A percentile compares a stretch with the other conserved stretches of the same genome.
These are phyloP conservation scores for Cronartium quercuum DNA, from an alignment of 1,284 basidiomycete genomes.

Conservation along the genomic window DNA sequence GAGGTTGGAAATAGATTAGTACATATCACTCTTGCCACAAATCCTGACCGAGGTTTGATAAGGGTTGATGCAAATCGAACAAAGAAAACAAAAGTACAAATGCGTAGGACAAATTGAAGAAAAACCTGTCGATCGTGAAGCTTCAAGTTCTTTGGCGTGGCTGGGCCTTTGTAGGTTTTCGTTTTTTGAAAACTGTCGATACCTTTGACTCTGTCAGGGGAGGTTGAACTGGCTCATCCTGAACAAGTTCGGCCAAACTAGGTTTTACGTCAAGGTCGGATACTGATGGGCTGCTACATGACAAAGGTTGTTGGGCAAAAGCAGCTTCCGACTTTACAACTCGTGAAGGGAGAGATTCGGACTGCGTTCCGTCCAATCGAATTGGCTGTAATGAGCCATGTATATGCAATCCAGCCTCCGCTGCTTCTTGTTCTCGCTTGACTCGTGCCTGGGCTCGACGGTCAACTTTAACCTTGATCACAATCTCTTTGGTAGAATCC, in stretches of 20 bases:
- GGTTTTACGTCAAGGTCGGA: neutral
- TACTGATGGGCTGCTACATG: too few species aligned
- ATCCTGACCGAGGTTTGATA: too few species aligned
- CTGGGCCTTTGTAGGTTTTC: neutral
- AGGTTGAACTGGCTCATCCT: too few species aligned
- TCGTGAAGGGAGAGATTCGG: too few species aligned
- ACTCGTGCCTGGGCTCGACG: neutral
- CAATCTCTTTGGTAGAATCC: neutral
- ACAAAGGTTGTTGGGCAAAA: too few species aligned
- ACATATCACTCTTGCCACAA: too few species aligned
- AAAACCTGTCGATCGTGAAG: neutral
- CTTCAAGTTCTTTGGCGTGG: neutral
- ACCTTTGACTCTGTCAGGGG: neutral
- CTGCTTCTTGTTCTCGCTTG: neutral
- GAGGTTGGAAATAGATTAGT: too few species aligned
- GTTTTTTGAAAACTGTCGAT: neutral
- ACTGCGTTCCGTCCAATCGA: neutral
- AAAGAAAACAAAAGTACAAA: neutral
- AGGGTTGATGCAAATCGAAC: too few species aligned
- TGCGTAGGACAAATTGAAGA: neutral
- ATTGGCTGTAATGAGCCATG: neutral
- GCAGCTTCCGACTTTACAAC: too few species aligned
- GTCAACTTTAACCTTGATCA: constrained; percentile 29
- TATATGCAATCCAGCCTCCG: neutral
- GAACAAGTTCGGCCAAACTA: neutral